phyloP scores from a whole-genome alignment of 2,329 filamentous ascomycete genomes.

The Drechslerella stenobrocha region DNA sequence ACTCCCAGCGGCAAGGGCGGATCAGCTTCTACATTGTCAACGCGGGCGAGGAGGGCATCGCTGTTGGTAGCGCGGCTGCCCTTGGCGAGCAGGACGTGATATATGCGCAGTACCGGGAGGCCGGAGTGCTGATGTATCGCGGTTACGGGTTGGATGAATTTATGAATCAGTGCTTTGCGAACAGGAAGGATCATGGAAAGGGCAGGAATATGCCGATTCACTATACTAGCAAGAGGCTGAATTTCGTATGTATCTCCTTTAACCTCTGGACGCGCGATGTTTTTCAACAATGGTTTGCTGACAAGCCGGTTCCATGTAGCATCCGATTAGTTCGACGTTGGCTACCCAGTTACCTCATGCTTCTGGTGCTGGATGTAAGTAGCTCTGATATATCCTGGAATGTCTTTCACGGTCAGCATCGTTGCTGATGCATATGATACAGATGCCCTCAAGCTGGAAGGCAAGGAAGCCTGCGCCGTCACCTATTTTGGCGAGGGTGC shows the following conservation, averaged over 20 bases:
- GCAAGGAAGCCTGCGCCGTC: constrained; percentile 70
- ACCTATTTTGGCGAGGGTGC: constrained; percentile 92
- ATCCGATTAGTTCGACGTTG: constrained; percentile 81
- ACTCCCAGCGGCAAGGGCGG: constrained; percentile 91
- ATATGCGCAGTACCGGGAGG: constrained; percentile 92
- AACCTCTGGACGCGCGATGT: neutral
- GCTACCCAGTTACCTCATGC: constrained; percentile 90
- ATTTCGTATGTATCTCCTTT: constrained; percentile 66
- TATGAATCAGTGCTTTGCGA: constrained; percentile 94
- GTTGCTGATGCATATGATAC: constrained; percentile 55
- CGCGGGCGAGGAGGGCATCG: constrained; percentile 90
- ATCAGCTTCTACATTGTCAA: constrained; percentile 95
- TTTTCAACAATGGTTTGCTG: constrained; percentile 11
- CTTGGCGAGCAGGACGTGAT: constrained; percentile 82
- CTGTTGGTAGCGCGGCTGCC: constrained; percentile 83
- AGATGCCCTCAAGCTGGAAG: constrained; percentile 79
- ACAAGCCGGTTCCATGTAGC: constrained; percentile 58
- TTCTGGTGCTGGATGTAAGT: constrained; percentile 68
- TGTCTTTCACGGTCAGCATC: too few relatives aligned
- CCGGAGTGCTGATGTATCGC: constrained; percentile 85
- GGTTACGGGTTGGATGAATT: constrained; percentile 86
- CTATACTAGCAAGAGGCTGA: constrained; percentile 80
- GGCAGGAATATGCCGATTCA: constrained; percentile 98
- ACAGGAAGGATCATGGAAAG: constrained; percentile 73
- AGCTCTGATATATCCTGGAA: too few relatives aligned